Conservation (phyloP, 2,329 filamentous ascomycete species). For the Fusarium sterilihyphosum region DNA sequence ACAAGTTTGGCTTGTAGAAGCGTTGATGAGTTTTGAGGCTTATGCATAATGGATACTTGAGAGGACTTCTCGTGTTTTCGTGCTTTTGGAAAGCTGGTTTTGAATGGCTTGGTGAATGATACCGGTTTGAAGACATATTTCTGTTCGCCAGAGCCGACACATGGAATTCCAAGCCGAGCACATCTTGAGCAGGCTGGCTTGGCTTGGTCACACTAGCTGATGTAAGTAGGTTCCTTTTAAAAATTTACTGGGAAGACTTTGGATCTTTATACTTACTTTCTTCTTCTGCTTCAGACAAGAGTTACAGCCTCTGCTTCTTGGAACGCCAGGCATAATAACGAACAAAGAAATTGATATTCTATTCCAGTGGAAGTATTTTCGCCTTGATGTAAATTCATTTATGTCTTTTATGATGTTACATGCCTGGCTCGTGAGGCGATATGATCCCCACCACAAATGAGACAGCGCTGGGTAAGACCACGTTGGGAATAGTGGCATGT, state of each 20-base stretch:
- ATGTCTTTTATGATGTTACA: not conserved
- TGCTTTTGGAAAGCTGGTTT: not conserved
- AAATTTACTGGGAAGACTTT: rapidly evolving
- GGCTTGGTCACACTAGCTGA: slow-evolving; percentile 56
- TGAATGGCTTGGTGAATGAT: slow-evolving; percentile 35
- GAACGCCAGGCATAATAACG: slow-evolving; percentile 59
- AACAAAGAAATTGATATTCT: not conserved
- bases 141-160: slow-evolving; percentile 57
- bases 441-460: not conserved
- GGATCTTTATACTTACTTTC: slow-evolving; percentile 52
- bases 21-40: slow-evolving; percentile 17
- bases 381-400: rapidly evolving
- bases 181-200: slow-evolving; percentile 58
- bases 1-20: slow-evolving; percentile 36
- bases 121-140: slow-evolving; percentile 58
- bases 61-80: not conserved
- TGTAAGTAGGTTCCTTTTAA: not conserved
- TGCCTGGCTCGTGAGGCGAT: not conserved
- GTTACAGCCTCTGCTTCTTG: slow-evolving; percentile 59
- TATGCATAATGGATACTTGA: not conserved
- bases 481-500: slow-evolving; percentile 15
- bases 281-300: slow-evolving; percentile 63
- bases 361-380: rapidly evolving
- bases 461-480: slow-evolving; percentile 12
- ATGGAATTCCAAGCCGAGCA: slow-evolving; percentile 53